Conservation (phyloP, 1,139 yeast genomes). For the Meyerozyma athensensis region DNA sequence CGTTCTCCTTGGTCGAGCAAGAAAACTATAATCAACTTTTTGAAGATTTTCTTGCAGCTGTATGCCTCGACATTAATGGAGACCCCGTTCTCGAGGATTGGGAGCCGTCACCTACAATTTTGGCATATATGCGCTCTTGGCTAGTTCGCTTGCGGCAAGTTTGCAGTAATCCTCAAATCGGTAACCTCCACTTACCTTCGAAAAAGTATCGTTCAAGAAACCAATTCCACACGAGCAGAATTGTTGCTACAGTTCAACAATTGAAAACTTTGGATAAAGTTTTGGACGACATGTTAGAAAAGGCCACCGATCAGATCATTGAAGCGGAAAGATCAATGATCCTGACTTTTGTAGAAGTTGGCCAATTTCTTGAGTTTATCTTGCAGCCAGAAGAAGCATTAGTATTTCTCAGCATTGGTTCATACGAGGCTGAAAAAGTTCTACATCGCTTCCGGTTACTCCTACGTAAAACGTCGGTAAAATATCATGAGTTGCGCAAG, state of each 20-base stretch:
- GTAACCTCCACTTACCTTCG: conserved; percentile 31
- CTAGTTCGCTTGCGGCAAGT: conserved; percentile 64
- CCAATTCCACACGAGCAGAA: conserved; percentile 7
- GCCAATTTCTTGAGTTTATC: conserved; percentile 56
- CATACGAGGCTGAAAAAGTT: conserved; percentile 31
- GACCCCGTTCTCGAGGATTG: conserved; percentile 48
- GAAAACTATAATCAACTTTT: conserved; percentile 69
- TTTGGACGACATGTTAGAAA: conserved; percentile 55
- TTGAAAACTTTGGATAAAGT: conserved; percentile 66
- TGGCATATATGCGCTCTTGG: conserved; percentile 58
- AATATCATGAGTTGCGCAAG: conserved; percentile 12
- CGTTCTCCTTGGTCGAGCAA: conserved; percentile 77
- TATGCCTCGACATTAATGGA: conserved; percentile 57
- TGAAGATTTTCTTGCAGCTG: conserved; percentile 56
- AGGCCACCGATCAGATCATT: conserved; percentile 45
- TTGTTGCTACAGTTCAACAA: conserved; percentile 23
- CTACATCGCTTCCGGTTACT: conserved; percentile 18
- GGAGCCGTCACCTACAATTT: conserved; percentile 42
- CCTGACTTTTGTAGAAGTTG: conserved; percentile 45
- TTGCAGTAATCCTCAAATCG: conserved; percentile 80
- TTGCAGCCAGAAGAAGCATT: conserved; percentile 49
- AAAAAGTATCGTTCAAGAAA: conserved; percentile 25
- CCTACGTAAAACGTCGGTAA: conserved; percentile 14
- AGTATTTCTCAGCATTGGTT: conserved; percentile 33
- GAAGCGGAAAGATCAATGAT: conserved; percentile 47